Evolutionary conservation across 1,284 basidiomycete species (phyloP).

Genomic region (Pascua sp.): DNA sequence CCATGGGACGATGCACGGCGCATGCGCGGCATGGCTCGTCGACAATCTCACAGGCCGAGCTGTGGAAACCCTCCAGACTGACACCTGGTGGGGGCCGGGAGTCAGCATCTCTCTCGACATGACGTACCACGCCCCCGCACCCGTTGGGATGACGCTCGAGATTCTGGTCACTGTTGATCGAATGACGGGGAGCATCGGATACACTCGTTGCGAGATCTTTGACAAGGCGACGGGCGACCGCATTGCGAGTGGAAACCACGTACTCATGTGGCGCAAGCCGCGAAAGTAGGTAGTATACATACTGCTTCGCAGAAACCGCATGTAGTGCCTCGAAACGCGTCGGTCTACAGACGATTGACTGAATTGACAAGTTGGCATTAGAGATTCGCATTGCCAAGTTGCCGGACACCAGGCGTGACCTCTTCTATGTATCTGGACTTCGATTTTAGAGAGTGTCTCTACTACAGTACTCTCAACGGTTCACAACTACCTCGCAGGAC

Average conservation of each 20-base stretch:
- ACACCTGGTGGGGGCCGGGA: constrained; percentile 7
- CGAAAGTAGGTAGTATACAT: too few relatives aligned
- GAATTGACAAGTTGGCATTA: too few relatives aligned
- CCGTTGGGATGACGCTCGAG: background rate
- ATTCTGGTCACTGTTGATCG: constrained; percentile 13
- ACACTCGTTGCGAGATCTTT: constrained; percentile 11
- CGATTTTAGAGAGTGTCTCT: too few relatives aligned
- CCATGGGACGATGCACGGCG: constrained; percentile 11
- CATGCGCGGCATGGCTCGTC: constrained; percentile 11
- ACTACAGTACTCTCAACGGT: too few relatives aligned
- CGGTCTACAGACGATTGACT: too few relatives aligned
- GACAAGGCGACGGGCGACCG: constrained; percentile 2
- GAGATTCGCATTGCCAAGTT: too few relatives aligned
- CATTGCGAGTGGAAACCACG: constrained; percentile 9
- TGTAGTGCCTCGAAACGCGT: too few relatives aligned
- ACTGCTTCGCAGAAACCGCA: too few relatives aligned
- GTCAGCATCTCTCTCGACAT: constrained; percentile 13
- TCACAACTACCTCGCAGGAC: too few relatives aligned
- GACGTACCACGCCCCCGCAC: constrained; percentile 12
- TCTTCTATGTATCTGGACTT: too few relatives aligned
- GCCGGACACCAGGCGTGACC: too few relatives aligned
- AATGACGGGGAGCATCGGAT: constrained; percentile 7
- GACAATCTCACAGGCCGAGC: constrained; percentile 11
- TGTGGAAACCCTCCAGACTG: constrained; percentile 1
- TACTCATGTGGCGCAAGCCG: constrained; percentile 12